Conservation (phyloP, 2,329 filamentous ascomycete species). For the Cladosporium sp. region DNA sequence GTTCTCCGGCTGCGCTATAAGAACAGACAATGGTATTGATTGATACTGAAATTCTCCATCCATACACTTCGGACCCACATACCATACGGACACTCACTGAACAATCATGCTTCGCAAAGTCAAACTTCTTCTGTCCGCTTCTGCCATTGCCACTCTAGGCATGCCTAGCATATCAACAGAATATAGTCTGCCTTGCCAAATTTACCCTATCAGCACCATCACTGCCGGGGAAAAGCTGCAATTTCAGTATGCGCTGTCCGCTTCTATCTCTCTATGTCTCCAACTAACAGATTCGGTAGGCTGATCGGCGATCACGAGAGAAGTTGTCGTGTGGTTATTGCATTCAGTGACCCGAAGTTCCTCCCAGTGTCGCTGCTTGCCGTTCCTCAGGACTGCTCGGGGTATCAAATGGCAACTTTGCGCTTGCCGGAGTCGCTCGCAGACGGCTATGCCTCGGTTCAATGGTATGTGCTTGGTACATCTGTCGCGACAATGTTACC, state of each 20-base stretch:
- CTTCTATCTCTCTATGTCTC: not conserved
- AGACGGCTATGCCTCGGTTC: not conserved
- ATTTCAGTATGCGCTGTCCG: not conserved
- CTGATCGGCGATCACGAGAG: not conserved
- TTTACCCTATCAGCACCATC: not conserved
- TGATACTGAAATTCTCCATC: no score
- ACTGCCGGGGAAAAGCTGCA: not conserved
- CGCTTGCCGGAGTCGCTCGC: not conserved
- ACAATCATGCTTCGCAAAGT: not conserved
- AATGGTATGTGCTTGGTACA: not conserved
- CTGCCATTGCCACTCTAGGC: not conserved
- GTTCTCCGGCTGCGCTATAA: no score
- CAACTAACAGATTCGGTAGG: not conserved
- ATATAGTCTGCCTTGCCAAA: not conserved
- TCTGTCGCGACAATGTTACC: not conserved
- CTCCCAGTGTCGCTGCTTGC: slow-evolving; percentile 3
- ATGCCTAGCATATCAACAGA: not conserved
- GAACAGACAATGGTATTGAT: no score
- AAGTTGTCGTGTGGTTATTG: not conserved
- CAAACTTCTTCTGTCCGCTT: not conserved
- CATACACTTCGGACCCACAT: no score
- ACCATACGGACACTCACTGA: not conserved
- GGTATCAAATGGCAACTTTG: not conserved
- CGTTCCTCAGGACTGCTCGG: not conserved
- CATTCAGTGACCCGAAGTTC: not conserved